Evolutionary conservation across 805 yeast species (phyloP), one percentile per base, ranked within the genome.

Genomic region (Tetrapisispora pingtungensis): DNA sequence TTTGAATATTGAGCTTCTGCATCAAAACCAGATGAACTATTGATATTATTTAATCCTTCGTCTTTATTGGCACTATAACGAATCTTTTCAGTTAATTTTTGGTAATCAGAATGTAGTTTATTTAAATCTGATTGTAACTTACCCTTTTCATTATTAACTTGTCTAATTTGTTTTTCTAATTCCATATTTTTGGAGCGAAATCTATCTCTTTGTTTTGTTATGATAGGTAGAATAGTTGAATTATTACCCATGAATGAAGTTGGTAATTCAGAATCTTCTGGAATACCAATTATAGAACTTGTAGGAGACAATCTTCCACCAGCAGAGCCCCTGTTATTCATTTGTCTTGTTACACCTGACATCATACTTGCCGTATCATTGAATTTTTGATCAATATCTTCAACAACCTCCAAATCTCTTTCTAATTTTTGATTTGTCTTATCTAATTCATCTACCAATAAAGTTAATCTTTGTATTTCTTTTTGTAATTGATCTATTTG

Each of bases 131-230:
- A 64, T 47, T 79, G 78, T 51, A 86, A 67, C 45, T 81, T 84
- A 33, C 68, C 71, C 24, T 81, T 70, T 33, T 71, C 69, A 18
- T 66, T 59, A 42, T 70, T 70, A 49, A 75, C 78, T 51, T 75
- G 76, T 59, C 84, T 79, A 33, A 81, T 56, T 54, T 87, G 95
- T 45, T 83, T 83, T 61, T 90, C 97, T 44, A 93, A 71, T 58
- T 86, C 96, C 46, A 75, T 76, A 56, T 83, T 86, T 44, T 87
- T 74, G n/a, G 77, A 74, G 55, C 94, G 79, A 70, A 89, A 88
- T 49, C 98, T 71, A 62, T 90, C 98, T 61, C 98, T 78, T 67
- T 90, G 98, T 58, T 90, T 89, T 13, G 96, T 88, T 26, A 93
- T 78, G 43, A 90, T 87, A 1, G 95, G 94, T 41, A 90, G 64